Conservation (phyloP, 768 basidiomycete species). For the Tephrocybe sp. region DNA sequence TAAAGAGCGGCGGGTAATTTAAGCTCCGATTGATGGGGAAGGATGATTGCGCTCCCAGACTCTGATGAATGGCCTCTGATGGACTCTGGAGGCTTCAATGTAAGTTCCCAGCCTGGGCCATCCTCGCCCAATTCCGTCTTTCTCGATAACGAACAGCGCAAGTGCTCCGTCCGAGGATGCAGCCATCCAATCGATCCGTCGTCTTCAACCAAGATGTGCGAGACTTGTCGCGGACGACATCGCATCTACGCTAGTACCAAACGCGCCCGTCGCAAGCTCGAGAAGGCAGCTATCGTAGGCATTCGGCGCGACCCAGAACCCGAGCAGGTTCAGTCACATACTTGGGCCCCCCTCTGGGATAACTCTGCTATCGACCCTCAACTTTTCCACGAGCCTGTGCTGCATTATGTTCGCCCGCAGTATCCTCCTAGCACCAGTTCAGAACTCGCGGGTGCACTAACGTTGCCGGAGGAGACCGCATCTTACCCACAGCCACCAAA, state of each 20-base stretch:
- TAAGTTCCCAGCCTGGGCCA: not conserved
- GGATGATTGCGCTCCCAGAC: too few relatives aligned
- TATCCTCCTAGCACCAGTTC: constrained; percentile 35
- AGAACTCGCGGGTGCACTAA: constrained; percentile 50
- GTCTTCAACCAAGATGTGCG: constrained; percentile 49
- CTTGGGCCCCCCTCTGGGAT: constrained; percentile 8
- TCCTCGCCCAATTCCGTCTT: not conserved
- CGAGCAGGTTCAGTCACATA: not conserved
- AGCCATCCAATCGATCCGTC: constrained; percentile 27
- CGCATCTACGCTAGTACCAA: constrained; percentile 53
- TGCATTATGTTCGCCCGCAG: constrained; percentile 28
- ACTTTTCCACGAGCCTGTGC: constrained; percentile 12
- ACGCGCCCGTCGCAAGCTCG: constrained; percentile 47
- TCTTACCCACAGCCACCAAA: not conserved
- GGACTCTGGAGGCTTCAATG: too few relatives aligned
- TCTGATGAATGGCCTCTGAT: too few relatives aligned
- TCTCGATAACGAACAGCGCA: not conserved
- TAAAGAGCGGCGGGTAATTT: too few relatives aligned
- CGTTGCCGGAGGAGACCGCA: constrained; percentile 26
- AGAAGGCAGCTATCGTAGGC: constrained; percentile 41
- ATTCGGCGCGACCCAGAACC: not conserved
- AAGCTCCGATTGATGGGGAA: too few relatives aligned
- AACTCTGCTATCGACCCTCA: constrained; percentile 18
- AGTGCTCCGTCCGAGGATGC: constrained; percentile 51
- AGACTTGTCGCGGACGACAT: constrained; percentile 48